phyloP scores from a whole-genome alignment of 2,329 filamentous ascomycete genomes.

The Trichophyton equinum region DNA sequence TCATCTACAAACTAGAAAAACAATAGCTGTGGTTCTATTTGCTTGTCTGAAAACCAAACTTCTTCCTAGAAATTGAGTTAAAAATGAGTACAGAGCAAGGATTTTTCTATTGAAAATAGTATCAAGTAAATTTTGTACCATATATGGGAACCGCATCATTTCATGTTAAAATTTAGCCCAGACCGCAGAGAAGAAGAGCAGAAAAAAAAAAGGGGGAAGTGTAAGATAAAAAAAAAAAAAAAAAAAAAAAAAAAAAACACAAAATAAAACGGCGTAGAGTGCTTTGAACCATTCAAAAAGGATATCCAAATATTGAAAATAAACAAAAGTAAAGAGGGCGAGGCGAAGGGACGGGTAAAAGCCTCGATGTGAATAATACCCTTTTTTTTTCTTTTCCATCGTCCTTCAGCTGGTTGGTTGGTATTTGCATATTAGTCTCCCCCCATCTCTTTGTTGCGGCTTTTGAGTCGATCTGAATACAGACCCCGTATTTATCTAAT shows the following conservation, averaged over 20 bases:
- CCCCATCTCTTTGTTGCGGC: no score
- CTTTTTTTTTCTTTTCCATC: background rate
- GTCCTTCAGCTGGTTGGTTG: background rate
- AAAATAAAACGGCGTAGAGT: background rate
- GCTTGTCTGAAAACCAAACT: background rate
- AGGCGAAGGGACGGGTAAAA: background rate
- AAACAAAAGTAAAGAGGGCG: no score
- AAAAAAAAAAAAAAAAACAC: background rate
- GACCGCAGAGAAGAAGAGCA: background rate
- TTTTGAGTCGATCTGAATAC: background rate
- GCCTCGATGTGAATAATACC: background rate
- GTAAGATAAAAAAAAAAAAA: background rate
- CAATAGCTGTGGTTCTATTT: background rate
- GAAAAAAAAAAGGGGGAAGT: background rate
- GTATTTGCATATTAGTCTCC: background rate
- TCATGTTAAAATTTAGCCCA: background rate
- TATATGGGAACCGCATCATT: background rate
- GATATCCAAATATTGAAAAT: conserved; percentile 1
- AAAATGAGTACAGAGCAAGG: background rate
- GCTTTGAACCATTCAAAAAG: background rate
- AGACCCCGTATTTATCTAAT: conserved; percentile 11
- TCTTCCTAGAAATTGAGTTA: background rate
- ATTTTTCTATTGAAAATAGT: background rate
- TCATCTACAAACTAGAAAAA: background rate
- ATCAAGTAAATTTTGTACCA: background rate